phyloP scores from a whole-genome alignment of 2,329 filamentous ascomycete species.

The Chaetomiaceae sp. region DNA sequence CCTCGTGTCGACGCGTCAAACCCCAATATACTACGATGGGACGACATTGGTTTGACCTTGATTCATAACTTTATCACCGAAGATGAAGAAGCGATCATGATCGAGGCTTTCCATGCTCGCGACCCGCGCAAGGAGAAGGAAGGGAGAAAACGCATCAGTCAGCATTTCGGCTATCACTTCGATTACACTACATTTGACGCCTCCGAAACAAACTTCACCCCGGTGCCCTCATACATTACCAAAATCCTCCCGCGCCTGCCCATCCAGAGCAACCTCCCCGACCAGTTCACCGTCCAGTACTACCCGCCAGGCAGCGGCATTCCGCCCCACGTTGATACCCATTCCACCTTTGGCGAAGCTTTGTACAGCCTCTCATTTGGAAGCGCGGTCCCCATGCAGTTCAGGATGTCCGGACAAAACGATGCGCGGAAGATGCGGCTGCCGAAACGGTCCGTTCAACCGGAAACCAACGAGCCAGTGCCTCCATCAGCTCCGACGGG shows the following conservation, averaged over 20 bases:
- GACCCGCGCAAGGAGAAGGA: constrained; percentile 10
- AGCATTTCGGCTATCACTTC: constrained; percentile 27
- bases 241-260: constrained; percentile 31
- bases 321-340: constrained; percentile 58
- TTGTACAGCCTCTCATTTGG: constrained; percentile 44
- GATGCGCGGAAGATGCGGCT: constrained; percentile 28
- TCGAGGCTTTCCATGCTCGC: constrained; percentile 23
- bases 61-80: constrained; percentile 26
- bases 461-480: neutral
- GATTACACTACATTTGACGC: constrained; percentile 28
- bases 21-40: constrained; percentile 22
- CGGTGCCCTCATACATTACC: constrained; percentile 25
- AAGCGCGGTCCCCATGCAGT: constrained; percentile 42
- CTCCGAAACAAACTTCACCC: constrained; percentile 20
- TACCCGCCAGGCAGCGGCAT: constrained; percentile 58
- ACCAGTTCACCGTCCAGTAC: constrained; percentile 56
- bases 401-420: constrained; percentile 29
- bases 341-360: constrained; percentile 42
- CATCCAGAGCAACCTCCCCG: constrained; percentile 33
- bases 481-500: neutral
- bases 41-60: constrained; percentile 23
- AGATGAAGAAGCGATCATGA: constrained; percentile 24
- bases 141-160: constrained; percentile 22
- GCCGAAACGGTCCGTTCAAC: constrained; percentile 24
- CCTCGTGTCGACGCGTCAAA: constrained; percentile 16